Evolutionary conservation across 768 basidiomycete species (phyloP), one percentile per base, ranked within the genome.

Genomic region (Boletales sp.): DNA sequence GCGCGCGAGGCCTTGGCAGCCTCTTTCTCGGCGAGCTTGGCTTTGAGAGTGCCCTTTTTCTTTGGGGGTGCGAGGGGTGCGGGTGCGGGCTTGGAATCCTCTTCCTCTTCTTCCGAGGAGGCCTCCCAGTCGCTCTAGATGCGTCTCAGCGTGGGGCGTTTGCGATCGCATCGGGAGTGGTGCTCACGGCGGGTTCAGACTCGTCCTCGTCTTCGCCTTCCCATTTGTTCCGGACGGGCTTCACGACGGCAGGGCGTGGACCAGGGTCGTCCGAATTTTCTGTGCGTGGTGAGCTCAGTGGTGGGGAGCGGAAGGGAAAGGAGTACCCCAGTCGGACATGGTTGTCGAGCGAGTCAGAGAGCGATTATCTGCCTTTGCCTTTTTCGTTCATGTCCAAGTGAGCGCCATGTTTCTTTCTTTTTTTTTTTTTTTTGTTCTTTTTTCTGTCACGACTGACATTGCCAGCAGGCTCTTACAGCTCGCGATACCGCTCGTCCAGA

Each of bases 91-190:
- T 79, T 70, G 53, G 72, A 21, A 2, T 21, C 74, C 3, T 83
- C 80, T 11, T 83, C 81, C 47, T 90, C 90, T 35, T 87, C 86
- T 7, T 81, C 82, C 8, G 84, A 84, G 1, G 87, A 87, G 32
- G 76, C 89, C 59, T 98, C 94, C 95, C 95, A 98, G 70, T 96
- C 94, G 69, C 90, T 93, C 92, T 95, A 21, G 21, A 21, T 21
- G 21, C 21, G 4, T 21, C 21, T 21, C 21, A 21, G 21, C 21
- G 60, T 5, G 13, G 3, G 36, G 21, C n/a, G 48, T 61, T 10
- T 60, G 50, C n/a, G 38, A 25, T 33, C 14, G 8, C 36, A 39
- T 49, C 30, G 10, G 13, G 18, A 8, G 21, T n/a, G 13, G 5
- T 25, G 37, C 88, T 60, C 63, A 94, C 92, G 46, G 83, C 88